Conservation (phyloP, 768 basidiomycete genomes). For the Termitomyces sp. region DNA sequence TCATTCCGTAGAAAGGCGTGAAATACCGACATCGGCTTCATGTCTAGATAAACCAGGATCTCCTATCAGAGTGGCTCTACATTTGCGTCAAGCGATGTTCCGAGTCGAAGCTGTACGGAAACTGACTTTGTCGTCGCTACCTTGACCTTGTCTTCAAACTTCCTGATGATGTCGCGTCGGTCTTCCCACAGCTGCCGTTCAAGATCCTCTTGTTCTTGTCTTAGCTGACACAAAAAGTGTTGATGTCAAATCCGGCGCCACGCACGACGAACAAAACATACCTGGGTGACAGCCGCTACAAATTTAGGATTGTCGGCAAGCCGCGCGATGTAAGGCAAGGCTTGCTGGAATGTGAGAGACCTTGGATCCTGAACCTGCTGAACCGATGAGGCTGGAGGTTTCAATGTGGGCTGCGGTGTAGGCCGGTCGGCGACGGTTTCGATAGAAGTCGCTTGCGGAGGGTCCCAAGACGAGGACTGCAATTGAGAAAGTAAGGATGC, state of each 20-base stretch:
- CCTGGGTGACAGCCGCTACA: conserved; percentile 45
- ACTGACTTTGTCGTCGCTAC: conserved; percentile 61
- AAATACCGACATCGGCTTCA: conserved; percentile 49
- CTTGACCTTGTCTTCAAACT: conserved; percentile 69
- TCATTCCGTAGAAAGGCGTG: not conserved
- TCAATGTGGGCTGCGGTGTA: conserved; percentile 4
- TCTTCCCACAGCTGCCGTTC: conserved; percentile 69
- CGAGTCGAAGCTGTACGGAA: not conserved
- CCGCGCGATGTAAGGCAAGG: conserved; percentile 58
- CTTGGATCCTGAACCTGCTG: conserved; percentile 35
- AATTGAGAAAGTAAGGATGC: conserved; percentile 62
- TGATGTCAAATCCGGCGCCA: not conserved
- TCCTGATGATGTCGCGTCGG: conserved; percentile 51
- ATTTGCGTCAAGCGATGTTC: not conserved
- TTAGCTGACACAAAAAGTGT: conserved; percentile 42
- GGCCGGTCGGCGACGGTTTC: not conserved
- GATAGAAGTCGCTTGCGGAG: not conserved
- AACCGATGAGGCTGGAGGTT: not conserved
- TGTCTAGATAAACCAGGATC: conserved; percentile 54
- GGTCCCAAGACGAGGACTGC: conserved; percentile 23
- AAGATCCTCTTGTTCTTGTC: conserved; percentile 62
- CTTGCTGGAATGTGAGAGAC: conserved; percentile 59
- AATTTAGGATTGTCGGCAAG: conserved; percentile 52
- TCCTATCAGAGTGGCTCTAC: conserved; percentile 66
- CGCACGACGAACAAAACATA: conserved; percentile 20